Evolutionary conservation across 305 asterid genomes (phyloP).

Genomic region (Fraxinus ornus): DNA sequence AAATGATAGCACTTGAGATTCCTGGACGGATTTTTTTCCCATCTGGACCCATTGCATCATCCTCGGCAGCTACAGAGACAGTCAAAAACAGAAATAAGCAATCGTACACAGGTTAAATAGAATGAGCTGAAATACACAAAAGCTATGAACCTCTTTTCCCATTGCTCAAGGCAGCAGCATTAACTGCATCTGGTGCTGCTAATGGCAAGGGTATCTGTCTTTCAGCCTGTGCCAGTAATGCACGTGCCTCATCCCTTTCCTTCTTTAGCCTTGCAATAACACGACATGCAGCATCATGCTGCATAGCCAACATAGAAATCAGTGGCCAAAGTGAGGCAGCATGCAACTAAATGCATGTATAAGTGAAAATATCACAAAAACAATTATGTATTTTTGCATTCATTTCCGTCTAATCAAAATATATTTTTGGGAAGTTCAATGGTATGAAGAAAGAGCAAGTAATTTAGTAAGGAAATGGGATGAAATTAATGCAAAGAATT

Average conservation of each 20-base stretch:
- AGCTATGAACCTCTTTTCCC: constrained; percentile 82
- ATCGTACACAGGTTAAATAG: constrained; percentile 11
- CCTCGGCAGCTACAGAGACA: constrained; percentile 63
- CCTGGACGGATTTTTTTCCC: constrained; percentile 82
- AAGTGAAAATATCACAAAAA: not conserved
- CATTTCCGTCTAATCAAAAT: not conserved
- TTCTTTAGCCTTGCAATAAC: constrained; percentile 97
- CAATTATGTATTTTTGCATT: not conserved
- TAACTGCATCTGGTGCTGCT: constrained; percentile 38
- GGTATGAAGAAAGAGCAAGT: not conserved
- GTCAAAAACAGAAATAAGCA: constrained; percentile 23
- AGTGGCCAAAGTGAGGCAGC: not conserved
- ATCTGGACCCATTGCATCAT: constrained; percentile 63
- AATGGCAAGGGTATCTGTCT: constrained; percentile 70
- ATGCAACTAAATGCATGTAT: not conserved
- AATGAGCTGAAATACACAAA: not conserved
- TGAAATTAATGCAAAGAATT: not conserved
- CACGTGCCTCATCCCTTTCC: constrained; percentile 96
- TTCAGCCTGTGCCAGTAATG: constrained; percentile 76
- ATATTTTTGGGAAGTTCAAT: not conserved
- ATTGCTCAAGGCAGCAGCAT: constrained; percentile 62
- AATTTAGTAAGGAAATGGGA: not conserved
- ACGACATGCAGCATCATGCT: constrained; percentile 99
- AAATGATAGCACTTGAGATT: constrained; percentile 63
- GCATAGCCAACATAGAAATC: constrained; percentile 26